phyloP scores from a whole-genome alignment of 768 basidiomycete genomes.

The Leccinum broughii region DNA sequence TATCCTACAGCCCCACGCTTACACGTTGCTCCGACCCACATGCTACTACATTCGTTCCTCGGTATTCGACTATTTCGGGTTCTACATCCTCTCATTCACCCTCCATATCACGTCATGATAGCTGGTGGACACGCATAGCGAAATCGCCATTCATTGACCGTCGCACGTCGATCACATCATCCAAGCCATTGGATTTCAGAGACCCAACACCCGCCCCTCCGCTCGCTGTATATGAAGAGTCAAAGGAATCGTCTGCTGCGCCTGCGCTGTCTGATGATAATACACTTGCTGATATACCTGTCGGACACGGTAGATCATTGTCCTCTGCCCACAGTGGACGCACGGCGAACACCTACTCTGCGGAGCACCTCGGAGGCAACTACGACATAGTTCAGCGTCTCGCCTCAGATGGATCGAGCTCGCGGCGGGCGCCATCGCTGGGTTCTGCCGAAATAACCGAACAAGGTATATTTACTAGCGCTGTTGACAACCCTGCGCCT shows the following conservation, averaged over 20 bases:
- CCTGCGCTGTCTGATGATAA: slow-evolving; percentile 18
- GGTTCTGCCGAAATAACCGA: slow-evolving; percentile 27
- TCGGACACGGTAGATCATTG: slow-evolving; percentile 36
- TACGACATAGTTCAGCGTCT: slow-evolving; percentile 70
- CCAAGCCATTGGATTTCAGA: slow-evolving; percentile 54
- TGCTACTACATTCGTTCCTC: slow-evolving; percentile 30
- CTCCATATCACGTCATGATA: slow-evolving; percentile 64
- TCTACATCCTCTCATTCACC: slow-evolving; percentile 41
- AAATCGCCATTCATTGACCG: slow-evolving; percentile 66
- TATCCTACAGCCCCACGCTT: slow-evolving; percentile 23
- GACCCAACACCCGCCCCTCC: slow-evolving; percentile 80
- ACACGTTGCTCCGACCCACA: slow-evolving; percentile 30
- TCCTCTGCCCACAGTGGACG: slow-evolving; percentile 53
- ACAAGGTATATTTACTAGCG: slow-evolving; percentile 13
- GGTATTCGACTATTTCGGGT: slow-evolving; percentile 45
- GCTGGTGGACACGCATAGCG: slow-evolving; percentile 79
- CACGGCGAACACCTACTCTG: slow-evolving; percentile 68
- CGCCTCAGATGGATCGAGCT: slow-evolving; percentile 31
- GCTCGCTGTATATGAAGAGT: slow-evolving; percentile 58
- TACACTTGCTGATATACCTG: slow-evolving; percentile 13
- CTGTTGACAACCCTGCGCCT: slow-evolving; percentile 5
- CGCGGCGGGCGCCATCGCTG: slow-evolving; percentile 25
- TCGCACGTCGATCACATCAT: slow-evolving; percentile 42
- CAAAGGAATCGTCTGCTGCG: slow-evolving; percentile 15
- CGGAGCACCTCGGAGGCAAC: slow-evolving; percentile 62